Conservation (phyloP, 2,329 filamentous ascomycete genomes). For the Fusarium chlamydosporum region DNA sequence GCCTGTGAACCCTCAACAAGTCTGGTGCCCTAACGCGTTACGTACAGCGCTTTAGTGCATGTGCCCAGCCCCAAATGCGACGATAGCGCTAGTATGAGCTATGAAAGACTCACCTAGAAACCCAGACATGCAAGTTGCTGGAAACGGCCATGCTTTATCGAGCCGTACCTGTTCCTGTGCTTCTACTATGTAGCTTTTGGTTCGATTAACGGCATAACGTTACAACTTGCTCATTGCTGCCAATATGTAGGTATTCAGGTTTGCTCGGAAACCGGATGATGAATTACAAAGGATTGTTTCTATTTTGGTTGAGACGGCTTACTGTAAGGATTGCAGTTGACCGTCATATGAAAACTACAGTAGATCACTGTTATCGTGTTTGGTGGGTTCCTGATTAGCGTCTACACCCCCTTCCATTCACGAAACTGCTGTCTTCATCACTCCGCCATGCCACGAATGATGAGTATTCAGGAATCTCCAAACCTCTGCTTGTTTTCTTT, state of each 20-base stretch:
- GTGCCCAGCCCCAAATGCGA: slow-evolving; percentile 39
- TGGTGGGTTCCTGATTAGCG: slow-evolving; percentile 16
- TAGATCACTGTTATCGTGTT: slow-evolving; percentile 7
- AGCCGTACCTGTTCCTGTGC: slow-evolving; percentile 6
- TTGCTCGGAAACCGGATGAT: background rate
- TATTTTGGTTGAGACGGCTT: background rate
- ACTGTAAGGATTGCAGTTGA: background rate
- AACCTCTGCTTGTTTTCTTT: slow-evolving; percentile 4
- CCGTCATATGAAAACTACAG: slow-evolving; percentile 9
- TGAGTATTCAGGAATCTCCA: background rate
- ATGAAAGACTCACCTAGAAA: slow-evolving; percentile 38
- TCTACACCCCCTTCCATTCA: slow-evolving; percentile 7
- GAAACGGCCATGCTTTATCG: slow-evolving; percentile 31
- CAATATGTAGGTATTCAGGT: background rate
- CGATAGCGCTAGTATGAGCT: slow-evolving; percentile 16
- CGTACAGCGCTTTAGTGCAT: slow-evolving; percentile 41
- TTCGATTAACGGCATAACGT: slow-evolving; percentile 17
- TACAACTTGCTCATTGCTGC: background rate
- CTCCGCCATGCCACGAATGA: slow-evolving; percentile 14
- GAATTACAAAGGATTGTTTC: background rate
- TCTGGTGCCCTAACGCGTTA: slow-evolving; percentile 42
- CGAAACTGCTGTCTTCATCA: background rate
- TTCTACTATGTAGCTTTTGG: slow-evolving; percentile 19
- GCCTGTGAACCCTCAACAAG: slow-evolving; percentile 44
- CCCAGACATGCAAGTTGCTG: slow-evolving; percentile 43